Percentiles rank a stretch among this genome's conserved stretches.
These are phyloP conservation scores for Penicillium rolfsii DNA, from an alignment of 2,329 filamentous ascomycete genomes.

Conservation along the genomic window DNA sequence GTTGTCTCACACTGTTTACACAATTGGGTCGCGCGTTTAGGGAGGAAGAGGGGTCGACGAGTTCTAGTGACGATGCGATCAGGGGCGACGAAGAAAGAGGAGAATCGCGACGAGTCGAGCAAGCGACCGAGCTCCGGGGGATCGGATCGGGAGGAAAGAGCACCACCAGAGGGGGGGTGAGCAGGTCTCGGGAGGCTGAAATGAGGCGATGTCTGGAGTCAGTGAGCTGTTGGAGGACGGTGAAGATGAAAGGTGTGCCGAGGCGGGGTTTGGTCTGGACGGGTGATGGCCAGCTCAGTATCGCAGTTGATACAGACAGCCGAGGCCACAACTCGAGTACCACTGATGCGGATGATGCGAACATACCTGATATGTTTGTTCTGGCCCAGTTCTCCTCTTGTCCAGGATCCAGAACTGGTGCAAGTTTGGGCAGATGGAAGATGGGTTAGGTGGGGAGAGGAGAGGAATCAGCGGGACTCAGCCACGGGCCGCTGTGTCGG, in stretches of 20 bases:
- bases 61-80: constrained; percentile 9
- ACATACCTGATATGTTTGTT: not conserved
- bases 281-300: not conserved
- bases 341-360: not conserved
- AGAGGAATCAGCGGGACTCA: constrained; percentile 17
- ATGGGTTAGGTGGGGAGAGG: constrained; percentile 9
- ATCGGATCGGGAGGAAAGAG: constrained; percentile 1
- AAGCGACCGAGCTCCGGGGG: constrained; percentile 1
- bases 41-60: not conserved
- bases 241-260: constrained; percentile 4
- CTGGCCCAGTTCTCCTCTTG: too few species aligned
- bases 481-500: constrained; percentile 20
- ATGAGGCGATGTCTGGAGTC: constrained; percentile 8
- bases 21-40: not conserved
- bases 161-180: not conserved
- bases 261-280: constrained; percentile 12
- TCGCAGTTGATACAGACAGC: not conserved
- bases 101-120: not conserved
- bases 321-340: too few species aligned
- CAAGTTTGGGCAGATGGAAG: not conserved
- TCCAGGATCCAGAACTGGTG: not conserved
- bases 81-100: constrained; percentile 7
- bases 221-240: constrained; percentile 6
- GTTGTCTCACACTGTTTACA: not conserved
- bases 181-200: constrained; percentile 10